A percentile compares a stretch with the other conserved stretches of the same genome.
Evolutionary conservation across 2,329 filamentous ascomycete species (phyloP).

Genomic region (Aspergillus thermomutatus): DNA sequence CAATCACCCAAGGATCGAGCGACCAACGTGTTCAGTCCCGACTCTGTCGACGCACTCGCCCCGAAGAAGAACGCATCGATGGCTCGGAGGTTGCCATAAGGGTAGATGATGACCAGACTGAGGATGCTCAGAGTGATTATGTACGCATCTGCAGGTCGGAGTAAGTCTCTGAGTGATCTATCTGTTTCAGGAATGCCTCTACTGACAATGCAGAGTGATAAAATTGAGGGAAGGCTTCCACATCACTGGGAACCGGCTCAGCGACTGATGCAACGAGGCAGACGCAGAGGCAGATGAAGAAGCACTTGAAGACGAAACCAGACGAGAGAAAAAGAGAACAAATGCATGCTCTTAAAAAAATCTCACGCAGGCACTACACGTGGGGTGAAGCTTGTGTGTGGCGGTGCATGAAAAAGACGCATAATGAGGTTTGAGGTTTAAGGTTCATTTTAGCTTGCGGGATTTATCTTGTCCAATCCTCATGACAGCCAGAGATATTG

Average conservation of each 20-base stretch:
- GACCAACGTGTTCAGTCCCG: slow-evolving; percentile 50
- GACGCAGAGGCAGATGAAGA: not conserved
- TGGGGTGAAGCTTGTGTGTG: not conserved
- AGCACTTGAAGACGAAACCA: not conserved
- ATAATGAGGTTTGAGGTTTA: no score
- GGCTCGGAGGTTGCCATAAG: slow-evolving; percentile 39
- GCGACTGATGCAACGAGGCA: no score
- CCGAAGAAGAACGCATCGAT: slow-evolving; percentile 53
- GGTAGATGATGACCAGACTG: slow-evolving; percentile 35
- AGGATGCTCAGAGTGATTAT: slow-evolving; percentile 37
- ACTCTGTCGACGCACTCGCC: slow-evolving; percentile 49
- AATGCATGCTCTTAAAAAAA: not conserved
- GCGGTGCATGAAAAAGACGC: not conserved
- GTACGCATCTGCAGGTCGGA: slow-evolving; percentile 34
- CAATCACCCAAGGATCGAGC: not conserved
- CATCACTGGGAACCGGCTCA: slow-evolving; percentile 6
- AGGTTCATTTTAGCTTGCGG: not conserved
- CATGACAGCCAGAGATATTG: not conserved
- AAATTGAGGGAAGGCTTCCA: slow-evolving; percentile 26
- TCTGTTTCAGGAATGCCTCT: not conserved
- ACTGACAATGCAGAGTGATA: slow-evolving; percentile 28
- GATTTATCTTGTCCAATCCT: not conserved
- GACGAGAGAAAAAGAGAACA: not conserved
- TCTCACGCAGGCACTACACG: not conserved
- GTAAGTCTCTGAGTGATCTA: not conserved